These are phyloP conservation scores for Coniochaeta hoffmannii DNA, from an alignment of 2,329 filamentous ascomycete species.

Conservation along the genomic window DNA sequence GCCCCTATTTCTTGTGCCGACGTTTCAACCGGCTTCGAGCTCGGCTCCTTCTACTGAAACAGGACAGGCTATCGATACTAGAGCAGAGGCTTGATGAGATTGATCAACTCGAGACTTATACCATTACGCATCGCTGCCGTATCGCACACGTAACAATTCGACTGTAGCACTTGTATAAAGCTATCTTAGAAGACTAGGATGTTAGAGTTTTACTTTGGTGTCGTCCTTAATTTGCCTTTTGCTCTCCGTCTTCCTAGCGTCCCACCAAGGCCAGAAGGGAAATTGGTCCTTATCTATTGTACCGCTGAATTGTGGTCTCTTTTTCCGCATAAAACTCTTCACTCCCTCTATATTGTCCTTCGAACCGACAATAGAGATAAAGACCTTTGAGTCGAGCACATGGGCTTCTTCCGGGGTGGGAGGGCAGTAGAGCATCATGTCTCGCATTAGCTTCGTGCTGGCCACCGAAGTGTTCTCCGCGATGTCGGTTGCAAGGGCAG, in stretches of 20 bases:
- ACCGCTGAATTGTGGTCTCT: background rate
- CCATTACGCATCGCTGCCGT: background rate
- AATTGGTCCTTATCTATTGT: background rate
- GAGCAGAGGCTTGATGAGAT: slow-evolving; percentile 19
- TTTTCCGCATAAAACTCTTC: background rate
- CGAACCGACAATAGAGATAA: background rate
- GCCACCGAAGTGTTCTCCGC: background rate
- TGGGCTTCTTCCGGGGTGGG: background rate
- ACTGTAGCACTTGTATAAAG: background rate
- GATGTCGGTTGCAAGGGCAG: background rate
- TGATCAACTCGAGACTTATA: slow-evolving; percentile 18
- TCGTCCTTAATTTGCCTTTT: background rate
- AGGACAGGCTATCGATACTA: slow-evolving; percentile 20
- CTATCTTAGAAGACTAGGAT: background rate
- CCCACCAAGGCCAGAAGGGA: background rate
- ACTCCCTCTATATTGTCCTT: background rate
- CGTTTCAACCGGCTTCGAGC: slow-evolving; percentile 19
- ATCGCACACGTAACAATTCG: background rate
- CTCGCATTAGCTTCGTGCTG: background rate
- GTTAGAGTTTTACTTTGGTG: background rate
- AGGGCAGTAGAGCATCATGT: background rate
- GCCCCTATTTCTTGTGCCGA: slow-evolving; percentile 18
- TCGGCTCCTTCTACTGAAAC: slow-evolving; percentile 22
- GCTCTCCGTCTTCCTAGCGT: background rate
- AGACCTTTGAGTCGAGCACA: background rate